phyloP scores from a whole-genome alignment of 805 yeast species.

The Metahyphopichia silvanorum region DNA sequence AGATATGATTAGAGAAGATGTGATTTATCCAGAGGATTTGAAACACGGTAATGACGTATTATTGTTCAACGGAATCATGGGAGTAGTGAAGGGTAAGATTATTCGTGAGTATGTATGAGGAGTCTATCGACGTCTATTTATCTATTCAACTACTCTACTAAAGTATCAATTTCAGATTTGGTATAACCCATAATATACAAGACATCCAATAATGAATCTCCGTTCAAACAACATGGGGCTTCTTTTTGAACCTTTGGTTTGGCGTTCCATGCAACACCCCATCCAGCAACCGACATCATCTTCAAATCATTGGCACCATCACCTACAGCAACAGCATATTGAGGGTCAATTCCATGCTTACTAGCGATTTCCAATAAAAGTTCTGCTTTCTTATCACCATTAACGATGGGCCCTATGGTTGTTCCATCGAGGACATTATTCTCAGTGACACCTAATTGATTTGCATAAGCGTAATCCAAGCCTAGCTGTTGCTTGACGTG shows the following conservation, averaged over 20 bases:
- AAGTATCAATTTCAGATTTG: slow-evolving; percentile 48
- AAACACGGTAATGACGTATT: slow-evolving; percentile 65
- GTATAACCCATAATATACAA: slow-evolving; percentile 77
- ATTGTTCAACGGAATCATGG: slow-evolving; percentile 79
- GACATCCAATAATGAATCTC: slow-evolving; percentile 68
- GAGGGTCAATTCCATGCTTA: slow-evolving; percentile 49
- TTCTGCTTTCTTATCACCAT: slow-evolving; percentile 79
- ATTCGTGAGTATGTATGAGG: neutral
- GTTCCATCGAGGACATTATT: slow-evolving; percentile 66
- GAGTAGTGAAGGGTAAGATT: slow-evolving; percentile 59
- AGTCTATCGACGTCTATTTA: slow-evolving; percentile 3
- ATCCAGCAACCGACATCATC: slow-evolving; percentile 91
- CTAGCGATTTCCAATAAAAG: slow-evolving; percentile 60
- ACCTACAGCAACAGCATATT: slow-evolving; percentile 77
- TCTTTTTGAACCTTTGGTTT: slow-evolving; percentile 83
- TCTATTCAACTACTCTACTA: slow-evolving; percentile 8
- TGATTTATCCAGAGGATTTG: slow-evolving; percentile 45
- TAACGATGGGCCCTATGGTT: slow-evolving; percentile 78
- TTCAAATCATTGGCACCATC: slow-evolving; percentile 96
- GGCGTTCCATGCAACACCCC: slow-evolving; percentile 97
- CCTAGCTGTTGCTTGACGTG: slow-evolving; percentile 64
- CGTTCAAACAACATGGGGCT: slow-evolving; percentile 82
- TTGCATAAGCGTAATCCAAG: slow-evolving; percentile 88
- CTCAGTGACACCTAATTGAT: slow-evolving; percentile 46
- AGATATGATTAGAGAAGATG: slow-evolving; percentile 52